A percentile compares a stretch with the other conserved stretches of the same genome.
Conservation (phyloP, 805 yeast species). For the Hanseniaspora lachancei region DNA sequence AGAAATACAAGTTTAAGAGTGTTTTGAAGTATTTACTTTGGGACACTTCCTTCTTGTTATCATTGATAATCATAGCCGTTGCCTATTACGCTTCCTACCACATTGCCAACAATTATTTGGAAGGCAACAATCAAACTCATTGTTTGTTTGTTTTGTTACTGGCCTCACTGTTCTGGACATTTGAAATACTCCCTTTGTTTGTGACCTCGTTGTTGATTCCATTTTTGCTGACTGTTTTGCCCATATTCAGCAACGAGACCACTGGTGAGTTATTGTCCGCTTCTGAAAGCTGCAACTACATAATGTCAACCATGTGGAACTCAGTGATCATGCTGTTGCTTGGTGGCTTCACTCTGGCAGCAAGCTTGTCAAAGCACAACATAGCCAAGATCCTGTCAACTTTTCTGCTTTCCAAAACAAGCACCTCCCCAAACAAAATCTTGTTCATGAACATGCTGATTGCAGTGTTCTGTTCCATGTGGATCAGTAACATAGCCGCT, state of each 20-base stretch:
- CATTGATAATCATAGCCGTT: conserved; percentile 32
- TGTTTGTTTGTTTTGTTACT: conserved; percentile 75
- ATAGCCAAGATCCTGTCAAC: conserved; percentile 80
- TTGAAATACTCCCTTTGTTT: conserved; percentile 83
- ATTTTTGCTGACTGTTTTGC: conserved; percentile 56
- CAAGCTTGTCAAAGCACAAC: conserved; percentile 81
- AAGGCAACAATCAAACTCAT: conserved; percentile 50
- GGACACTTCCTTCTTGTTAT: conserved; percentile 27
- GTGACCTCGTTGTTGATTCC: conserved; percentile 82
- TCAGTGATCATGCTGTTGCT: conserved; percentile 78
- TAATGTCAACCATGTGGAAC: conserved; percentile 86
- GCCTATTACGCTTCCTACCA: conserved; percentile 35
- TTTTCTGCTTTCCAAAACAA: conserved; percentile 65
- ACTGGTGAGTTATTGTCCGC: conserved; percentile 44
- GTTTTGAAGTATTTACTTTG: conserved; percentile 10
- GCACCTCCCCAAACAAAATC: conserved; percentile 69
- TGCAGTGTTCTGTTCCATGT: conserved; percentile 76
- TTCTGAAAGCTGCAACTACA: conserved; percentile 51
- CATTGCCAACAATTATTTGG: conserved; percentile 39
- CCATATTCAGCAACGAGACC: conserved; percentile 49
- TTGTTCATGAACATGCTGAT: conserved; percentile 73
- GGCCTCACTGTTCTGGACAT: conserved; percentile 86
- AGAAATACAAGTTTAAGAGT: background rate
- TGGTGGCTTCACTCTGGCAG: conserved; percentile 93
- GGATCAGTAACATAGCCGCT: conserved; percentile 95